Conservation (phyloP, 1,284 basidiomycete genomes). For the Apiotrichum akiyoshidainum region DNA sequence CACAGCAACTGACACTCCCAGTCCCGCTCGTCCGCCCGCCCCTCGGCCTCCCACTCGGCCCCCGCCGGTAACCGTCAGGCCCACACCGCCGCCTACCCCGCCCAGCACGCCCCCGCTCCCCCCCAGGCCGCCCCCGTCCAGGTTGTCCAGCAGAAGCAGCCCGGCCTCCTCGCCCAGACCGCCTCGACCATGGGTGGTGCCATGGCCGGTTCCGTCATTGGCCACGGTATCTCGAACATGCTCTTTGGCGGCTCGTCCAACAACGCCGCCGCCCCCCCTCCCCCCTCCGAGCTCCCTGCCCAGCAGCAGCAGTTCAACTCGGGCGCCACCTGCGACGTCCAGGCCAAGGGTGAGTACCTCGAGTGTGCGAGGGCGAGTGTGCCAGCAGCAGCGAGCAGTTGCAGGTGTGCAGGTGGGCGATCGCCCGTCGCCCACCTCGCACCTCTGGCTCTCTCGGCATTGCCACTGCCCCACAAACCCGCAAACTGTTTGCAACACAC, state of each 20-base stretch:
- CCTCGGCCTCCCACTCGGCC: constrained; percentile 36
- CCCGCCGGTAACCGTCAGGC: constrained; percentile 30
- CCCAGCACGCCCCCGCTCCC: constrained; percentile 25
- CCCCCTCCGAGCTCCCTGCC: constrained; percentile 45
- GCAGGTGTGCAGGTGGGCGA: not conserved
- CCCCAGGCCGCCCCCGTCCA: constrained; percentile 14
- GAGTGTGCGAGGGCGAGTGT: too few relatives aligned
- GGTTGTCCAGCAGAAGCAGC: constrained; percentile 28
- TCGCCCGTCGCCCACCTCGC: not conserved
- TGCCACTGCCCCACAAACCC: not conserved
- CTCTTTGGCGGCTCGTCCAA: constrained; percentile 54
- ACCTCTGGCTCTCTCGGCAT: not conserved
- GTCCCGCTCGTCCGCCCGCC: constrained; percentile 44
- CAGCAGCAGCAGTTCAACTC: constrained; percentile 24
- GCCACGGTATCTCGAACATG: constrained; percentile 58
- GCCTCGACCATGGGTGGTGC: constrained; percentile 59
- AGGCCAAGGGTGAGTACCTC: constrained; percentile 54
- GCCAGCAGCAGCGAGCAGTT: not conserved
- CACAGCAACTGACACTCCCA: not conserved
- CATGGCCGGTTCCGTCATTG: constrained; percentile 55
- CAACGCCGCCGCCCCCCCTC: constrained; percentile 42
- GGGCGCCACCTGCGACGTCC: constrained; percentile 54
- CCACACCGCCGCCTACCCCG: constrained; percentile 39
- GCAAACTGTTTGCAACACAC: not conserved
- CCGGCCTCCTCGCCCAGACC: constrained; percentile 51